Evolutionary conservation across 169 alveolate genomes (phyloP).

Genomic region (Fabrea salina): DNA sequence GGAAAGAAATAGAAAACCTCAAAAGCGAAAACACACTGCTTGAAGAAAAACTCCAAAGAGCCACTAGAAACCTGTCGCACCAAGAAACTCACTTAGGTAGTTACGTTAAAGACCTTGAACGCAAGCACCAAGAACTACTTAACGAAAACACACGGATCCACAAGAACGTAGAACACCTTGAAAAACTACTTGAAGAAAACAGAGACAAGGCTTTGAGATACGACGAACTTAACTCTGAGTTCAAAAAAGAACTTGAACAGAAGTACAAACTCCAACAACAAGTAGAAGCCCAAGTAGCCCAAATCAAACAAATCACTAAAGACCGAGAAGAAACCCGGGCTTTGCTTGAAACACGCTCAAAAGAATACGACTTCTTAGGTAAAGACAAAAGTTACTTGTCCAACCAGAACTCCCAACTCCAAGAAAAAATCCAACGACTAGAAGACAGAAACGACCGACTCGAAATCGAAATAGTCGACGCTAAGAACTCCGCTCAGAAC

Average conservation of each 20-base stretch:
- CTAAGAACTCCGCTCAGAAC: constrained; percentile 60
- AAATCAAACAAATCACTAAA: constrained; percentile 24
- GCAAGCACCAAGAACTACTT: constrained; percentile 38
- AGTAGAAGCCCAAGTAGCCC: constrained; percentile 43
- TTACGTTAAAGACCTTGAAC: constrained; percentile 45
- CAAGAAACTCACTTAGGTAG: constrained; percentile 61
- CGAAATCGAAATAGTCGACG: constrained; percentile 61
- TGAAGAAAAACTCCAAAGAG: constrained; percentile 50
- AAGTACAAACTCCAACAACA: constrained; percentile 42
- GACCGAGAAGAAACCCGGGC: constrained; percentile 51
- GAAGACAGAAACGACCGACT: constrained; percentile 73
- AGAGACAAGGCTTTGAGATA: constrained; percentile 33
- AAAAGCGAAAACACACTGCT: constrained; percentile 41
- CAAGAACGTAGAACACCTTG: constrained; percentile 30
- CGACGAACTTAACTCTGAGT: constrained; percentile 58
- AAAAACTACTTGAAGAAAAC: background rate
- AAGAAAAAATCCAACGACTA: constrained; percentile 60
- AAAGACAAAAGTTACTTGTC: constrained; percentile 69
- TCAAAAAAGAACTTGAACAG: constrained; percentile 49
- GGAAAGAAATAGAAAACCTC: constrained; percentile 49
- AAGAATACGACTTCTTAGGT: constrained; percentile 61
- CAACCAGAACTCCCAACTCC: constrained; percentile 55
- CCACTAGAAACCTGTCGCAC: constrained; percentile 49
- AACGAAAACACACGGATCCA: constrained; percentile 30
- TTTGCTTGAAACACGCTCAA: constrained; percentile 46